A percentile compares a stretch with the other conserved stretches of the same genome.
These are phyloP conservation scores for Ogataea neopini DNA, from an alignment of 805 yeast species.

Conservation along the genomic window DNA sequence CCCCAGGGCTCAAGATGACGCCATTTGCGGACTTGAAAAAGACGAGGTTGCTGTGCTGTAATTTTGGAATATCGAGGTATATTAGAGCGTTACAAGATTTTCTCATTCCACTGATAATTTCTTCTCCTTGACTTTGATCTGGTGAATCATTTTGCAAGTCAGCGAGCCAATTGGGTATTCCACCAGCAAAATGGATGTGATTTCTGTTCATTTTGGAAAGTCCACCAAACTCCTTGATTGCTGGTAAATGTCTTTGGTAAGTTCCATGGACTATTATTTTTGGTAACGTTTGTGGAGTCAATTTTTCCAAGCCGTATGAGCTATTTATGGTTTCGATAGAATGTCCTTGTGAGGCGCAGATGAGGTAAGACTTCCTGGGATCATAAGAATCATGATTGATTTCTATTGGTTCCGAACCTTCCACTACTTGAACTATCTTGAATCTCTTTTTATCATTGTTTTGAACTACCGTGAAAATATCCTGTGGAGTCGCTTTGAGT, in stretches of 20 bases:
- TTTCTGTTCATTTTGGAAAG: conserved; percentile 70
- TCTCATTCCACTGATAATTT: conserved; percentile 75
- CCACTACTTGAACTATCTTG: conserved; percentile 37
- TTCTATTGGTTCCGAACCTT: conserved; percentile 8
- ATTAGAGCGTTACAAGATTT: conserved; percentile 56
- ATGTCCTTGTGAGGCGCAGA: conserved; percentile 97
- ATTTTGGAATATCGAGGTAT: conserved; percentile 55
- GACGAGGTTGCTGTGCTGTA: conserved; percentile 44
- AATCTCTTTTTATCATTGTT: conserved; percentile 74
- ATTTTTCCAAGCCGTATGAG: conserved; percentile 32
- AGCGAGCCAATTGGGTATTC: conserved; percentile 38
- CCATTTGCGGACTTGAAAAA: conserved; percentile 71
- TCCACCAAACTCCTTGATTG: conserved; percentile 55
- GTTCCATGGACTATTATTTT: conserved; percentile 79
- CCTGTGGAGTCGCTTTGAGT: conserved; percentile 53
- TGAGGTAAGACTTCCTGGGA: conserved; percentile 33
- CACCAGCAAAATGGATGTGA: conserved; percentile 84
- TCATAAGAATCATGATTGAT: conserved; percentile 2
- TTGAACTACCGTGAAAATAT: conserved; percentile 59
- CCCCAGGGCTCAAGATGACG: conserved; percentile 70
- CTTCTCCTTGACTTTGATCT: conserved; percentile 7
- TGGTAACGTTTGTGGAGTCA: conserved; percentile 45
- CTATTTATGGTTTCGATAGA: conserved; percentile 50
- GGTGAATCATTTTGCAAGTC: background rate
- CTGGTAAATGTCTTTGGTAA: conserved; percentile 43